Evolutionary conservation across 352 stramenopile genomes (phyloP).

Genomic region (Pythium apleroticum): DNA sequence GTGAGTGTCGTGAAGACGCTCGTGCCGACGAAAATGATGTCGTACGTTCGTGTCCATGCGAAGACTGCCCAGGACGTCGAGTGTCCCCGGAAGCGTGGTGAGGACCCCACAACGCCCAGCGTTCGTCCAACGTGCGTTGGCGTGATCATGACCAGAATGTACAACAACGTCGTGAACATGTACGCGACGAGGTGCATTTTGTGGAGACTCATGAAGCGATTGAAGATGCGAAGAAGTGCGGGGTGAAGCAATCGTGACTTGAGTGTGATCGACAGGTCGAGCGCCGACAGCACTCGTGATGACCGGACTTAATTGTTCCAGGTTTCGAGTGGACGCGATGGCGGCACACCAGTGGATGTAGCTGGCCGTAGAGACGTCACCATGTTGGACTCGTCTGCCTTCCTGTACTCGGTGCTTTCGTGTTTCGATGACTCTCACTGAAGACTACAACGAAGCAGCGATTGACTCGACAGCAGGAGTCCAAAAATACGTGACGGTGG

Average conservation of each 20-base stretch:
- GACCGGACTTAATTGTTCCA: conserved; percentile 14
- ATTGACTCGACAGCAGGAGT: too few species aligned
- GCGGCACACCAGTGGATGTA: too few species aligned
- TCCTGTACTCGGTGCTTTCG: too few species aligned
- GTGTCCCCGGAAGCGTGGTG: not conserved
- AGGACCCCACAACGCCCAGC: not conserved
- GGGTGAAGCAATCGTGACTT: conserved; percentile 6
- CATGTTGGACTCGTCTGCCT: too few species aligned
- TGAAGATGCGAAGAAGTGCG: not conserved
- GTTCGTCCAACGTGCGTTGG: not conserved
- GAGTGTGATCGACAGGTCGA: conserved; percentile 22
- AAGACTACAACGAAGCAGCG: too few species aligned
- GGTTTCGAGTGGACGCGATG: too few species aligned
- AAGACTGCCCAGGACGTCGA: conserved; percentile 7
- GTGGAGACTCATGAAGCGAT: conserved; percentile 1
- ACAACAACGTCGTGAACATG: conserved; percentile 7
- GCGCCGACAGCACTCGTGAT: conserved; percentile 2
- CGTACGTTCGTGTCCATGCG: conserved; percentile 14
- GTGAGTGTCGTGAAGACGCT: conserved; percentile 10
- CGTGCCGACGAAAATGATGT: conserved; percentile 19
- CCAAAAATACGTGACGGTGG: too few species aligned
- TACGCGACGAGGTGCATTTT: conserved; percentile 5
- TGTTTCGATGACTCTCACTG: too few species aligned
- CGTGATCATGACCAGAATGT: conserved; percentile 4
- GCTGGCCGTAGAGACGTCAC: not conserved